These are phyloP conservation scores for Schizosaccharomyces octosporus DNA, from an alignment of 805 yeast genomes.

Conservation along the genomic window DNA sequence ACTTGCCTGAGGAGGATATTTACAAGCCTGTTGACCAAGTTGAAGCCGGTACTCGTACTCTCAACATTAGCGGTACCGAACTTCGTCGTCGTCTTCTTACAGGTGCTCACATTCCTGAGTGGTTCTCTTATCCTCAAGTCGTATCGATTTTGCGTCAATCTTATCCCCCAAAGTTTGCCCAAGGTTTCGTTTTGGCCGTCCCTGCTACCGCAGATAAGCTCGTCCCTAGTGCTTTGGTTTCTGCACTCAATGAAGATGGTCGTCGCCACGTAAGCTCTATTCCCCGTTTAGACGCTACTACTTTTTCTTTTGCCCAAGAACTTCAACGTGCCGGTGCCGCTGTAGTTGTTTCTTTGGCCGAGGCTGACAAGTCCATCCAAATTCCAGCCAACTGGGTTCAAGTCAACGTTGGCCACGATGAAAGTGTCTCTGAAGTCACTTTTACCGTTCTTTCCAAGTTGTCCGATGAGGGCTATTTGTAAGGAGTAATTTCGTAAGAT, in stretches of 20 bases:
- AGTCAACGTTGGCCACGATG: background rate
- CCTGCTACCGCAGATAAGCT: constrained; percentile 40
- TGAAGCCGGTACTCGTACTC: constrained; percentile 51
- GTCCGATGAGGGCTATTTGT: background rate
- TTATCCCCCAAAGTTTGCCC: constrained; percentile 73
- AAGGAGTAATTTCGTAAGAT: background rate
- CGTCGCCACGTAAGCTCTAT: constrained; percentile 53
- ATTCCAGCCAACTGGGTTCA: background rate
- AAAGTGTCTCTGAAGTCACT: background rate
- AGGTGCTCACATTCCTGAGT: constrained; percentile 75
- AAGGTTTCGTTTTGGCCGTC: constrained; percentile 64
- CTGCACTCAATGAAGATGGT: constrained; percentile 75
- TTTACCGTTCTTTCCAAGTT: background rate
- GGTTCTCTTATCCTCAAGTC: constrained; percentile 95
- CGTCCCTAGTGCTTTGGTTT: constrained; percentile 61
- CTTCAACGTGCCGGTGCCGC: constrained; percentile 79
- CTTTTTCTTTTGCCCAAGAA: constrained; percentile 31
- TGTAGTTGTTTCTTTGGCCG: constrained; percentile 40
- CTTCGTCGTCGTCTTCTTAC: constrained; percentile 65
- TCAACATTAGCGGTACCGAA: constrained; percentile 87
- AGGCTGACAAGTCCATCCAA: constrained; percentile 7
- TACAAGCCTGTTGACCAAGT: constrained; percentile 89
- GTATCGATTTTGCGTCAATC: constrained; percentile 73
- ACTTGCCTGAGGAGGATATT: constrained; percentile 81
- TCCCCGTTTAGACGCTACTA: constrained; percentile 20